Evolutionary conservation across 2,329 filamentous ascomycete genomes (phyloP).

Genomic region (Cladosporium oxysporum): DNA sequence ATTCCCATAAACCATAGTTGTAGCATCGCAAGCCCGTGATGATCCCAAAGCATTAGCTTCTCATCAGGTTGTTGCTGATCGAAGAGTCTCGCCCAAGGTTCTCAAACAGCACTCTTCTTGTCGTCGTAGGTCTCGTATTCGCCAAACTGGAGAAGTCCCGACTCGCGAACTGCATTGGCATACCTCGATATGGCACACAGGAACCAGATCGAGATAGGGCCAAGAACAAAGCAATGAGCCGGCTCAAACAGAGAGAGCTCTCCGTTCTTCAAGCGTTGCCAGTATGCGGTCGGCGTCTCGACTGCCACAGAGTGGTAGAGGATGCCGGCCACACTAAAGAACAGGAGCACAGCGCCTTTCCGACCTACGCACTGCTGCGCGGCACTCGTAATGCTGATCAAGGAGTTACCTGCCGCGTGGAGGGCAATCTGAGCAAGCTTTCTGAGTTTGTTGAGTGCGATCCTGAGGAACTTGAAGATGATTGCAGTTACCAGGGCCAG

Average conservation of each 20-base stretch:
- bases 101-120: neutral
- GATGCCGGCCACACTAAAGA: neutral
- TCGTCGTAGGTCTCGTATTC: neutral
- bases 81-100: no score
- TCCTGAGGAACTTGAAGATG: no score
- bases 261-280: neutral
- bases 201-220: no score
- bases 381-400: neutral
- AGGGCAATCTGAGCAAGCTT: neutral
- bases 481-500: no score
- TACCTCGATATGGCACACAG: neutral
- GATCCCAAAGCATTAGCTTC: neutral
- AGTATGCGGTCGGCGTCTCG: neutral
- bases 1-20: neutral
- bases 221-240: no score
- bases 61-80: no score
- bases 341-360: neutral
- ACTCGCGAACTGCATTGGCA: neutral
- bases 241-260: neutral
- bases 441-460: neutral
- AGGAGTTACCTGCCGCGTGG: neutral
- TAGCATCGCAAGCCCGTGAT: neutral
- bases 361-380: neutral
- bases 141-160: neutral
- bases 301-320: neutral